Evolutionary conservation across 169 alveolate species (phyloP).

Genomic region (Prorocentrum cordatum): DNA sequence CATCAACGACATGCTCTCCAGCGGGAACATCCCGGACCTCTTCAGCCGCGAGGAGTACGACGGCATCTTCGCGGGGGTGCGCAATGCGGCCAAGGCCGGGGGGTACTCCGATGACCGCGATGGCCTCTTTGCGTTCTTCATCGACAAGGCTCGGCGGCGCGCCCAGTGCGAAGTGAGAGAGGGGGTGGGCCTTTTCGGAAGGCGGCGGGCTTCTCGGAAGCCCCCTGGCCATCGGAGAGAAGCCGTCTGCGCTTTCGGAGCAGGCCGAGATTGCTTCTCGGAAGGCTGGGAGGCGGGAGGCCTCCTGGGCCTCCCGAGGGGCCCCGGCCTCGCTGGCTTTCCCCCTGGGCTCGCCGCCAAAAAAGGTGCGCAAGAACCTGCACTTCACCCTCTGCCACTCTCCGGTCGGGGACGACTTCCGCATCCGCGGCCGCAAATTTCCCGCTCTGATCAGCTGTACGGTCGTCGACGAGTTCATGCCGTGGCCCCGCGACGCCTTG

Average conservation of each 20-base stretch:
- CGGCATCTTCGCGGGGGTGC: conserved; percentile 81
- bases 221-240: no score
- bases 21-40: conserved; percentile 91
- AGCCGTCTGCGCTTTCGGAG: no score
- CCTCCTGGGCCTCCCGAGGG: no score
- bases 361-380: conserved; percentile 82
- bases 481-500: conserved; percentile 95
- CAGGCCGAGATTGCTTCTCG: no score
- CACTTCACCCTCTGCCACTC: conserved; percentile 89
- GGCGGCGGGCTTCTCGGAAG: no score
- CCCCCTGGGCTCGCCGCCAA: no score
- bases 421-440: conserved; percentile 90
- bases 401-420: conserved; percentile 90
- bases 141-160: no score
- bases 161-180: no score
- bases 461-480: conserved; percentile 92
- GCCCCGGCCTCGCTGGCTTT: no score
- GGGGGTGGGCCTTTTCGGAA: no score
- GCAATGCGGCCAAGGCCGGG: conserved; percentile 82
- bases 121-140: conserved; percentile 83
- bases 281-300: no score
- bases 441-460: conserved; percentile 90
- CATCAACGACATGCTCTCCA: conserved; percentile 90
- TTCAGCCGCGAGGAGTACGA: conserved; percentile 88
- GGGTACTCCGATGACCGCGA: conserved; percentile 83